These are phyloP conservation scores for Trichoderma virens DNA, from an alignment of 495 filamentous ascomycete genomes.

Conservation along the genomic window DNA sequence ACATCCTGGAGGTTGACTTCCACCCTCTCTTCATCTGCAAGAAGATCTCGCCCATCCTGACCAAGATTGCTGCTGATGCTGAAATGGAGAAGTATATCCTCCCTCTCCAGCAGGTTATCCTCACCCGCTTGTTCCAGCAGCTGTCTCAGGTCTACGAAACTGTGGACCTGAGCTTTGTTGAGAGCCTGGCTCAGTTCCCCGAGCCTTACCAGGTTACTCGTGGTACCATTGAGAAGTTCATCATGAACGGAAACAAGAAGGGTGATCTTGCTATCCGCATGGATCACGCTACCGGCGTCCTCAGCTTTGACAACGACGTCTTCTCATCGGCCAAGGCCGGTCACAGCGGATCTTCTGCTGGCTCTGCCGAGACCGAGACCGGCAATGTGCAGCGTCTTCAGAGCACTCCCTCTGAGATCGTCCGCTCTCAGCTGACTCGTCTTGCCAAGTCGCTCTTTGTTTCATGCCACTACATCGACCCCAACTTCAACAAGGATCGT, in stretches of 20 bases:
- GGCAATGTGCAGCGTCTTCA: slow-evolving; percentile 89
- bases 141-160: slow-evolving; percentile 98
- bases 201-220: slow-evolving; percentile 92
- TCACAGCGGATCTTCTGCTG: slow-evolving; percentile 74
- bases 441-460: slow-evolving; percentile 85
- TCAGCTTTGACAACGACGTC: slow-evolving; percentile 96
- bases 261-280: slow-evolving; percentile 94
- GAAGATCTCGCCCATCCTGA: slow-evolving; percentile 94
- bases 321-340: slow-evolving; percentile 95
- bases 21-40: slow-evolving; percentile 97
- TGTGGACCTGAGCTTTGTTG: slow-evolving; percentile 88
- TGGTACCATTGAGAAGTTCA: slow-evolving; percentile 96
- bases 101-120: slow-evolving; percentile 94
- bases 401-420: slow-evolving; percentile 95
- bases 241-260: slow-evolving; percentile 99
- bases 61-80: slow-evolving; percentile 85
- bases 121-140: slow-evolving; percentile 97
- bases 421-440: slow-evolving; percentile 86
- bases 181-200: slow-evolving; percentile 90
- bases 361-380: slow-evolving; percentile 80
- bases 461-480: slow-evolving; percentile 91
- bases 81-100: slow-evolving; percentile 96
- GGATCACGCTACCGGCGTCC: slow-evolving; percentile 85
- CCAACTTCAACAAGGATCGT: slow-evolving; percentile 71
- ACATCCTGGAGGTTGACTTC: slow-evolving; percentile 98